These are phyloP conservation scores for Vigna nakashimae DNA, from an alignment of 306 rosid genomes.

Conservation along the genomic window DNA sequence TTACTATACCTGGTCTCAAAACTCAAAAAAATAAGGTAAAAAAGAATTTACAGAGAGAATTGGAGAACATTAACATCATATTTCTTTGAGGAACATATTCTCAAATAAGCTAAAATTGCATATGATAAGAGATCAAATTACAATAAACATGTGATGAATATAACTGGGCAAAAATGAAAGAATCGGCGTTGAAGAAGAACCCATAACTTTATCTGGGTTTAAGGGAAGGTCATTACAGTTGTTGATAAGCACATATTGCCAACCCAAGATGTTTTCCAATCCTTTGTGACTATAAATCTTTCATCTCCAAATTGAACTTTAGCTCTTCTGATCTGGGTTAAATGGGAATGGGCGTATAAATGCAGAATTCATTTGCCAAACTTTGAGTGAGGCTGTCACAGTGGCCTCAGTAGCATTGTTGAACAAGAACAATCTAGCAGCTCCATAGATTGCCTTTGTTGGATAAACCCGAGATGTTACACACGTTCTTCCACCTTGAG, in stretches of 20 bases:
- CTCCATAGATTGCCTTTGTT: constrained; percentile 86
- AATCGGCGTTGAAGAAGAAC: neutral
- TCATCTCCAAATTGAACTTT: neutral
- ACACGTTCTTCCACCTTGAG: constrained; percentile 88
- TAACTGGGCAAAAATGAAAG: constrained; percentile 23
- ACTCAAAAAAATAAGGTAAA: neutral
- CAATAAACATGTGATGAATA: neutral
- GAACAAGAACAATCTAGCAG: constrained; percentile 76
- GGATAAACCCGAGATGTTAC: constrained; percentile 86
- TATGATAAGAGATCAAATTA: too few relatives aligned
- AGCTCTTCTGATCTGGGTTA: constrained; percentile 44
- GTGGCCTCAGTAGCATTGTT: constrained; percentile 79
- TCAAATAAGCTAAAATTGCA: neutral
- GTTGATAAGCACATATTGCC: constrained; percentile 4
- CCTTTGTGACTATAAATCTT: neutral
- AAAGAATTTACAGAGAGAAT: constrained; percentile 1
- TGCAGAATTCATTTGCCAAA: constrained; percentile 98
- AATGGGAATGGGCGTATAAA: constrained; percentile 77
- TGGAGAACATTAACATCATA: neutral
- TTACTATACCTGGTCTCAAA: neutral
- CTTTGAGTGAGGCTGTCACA: constrained; percentile 67
- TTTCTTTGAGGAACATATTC: constrained; percentile 23
- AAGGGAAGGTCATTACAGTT: neutral
- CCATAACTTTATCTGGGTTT: neutral
- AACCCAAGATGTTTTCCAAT: neutral